These are phyloP conservation scores for Bryoerythrophyllum caledonicum DNA, from an alignment of 225 moss, liverwort and hornwort species.

Conservation along the genomic window DNA sequence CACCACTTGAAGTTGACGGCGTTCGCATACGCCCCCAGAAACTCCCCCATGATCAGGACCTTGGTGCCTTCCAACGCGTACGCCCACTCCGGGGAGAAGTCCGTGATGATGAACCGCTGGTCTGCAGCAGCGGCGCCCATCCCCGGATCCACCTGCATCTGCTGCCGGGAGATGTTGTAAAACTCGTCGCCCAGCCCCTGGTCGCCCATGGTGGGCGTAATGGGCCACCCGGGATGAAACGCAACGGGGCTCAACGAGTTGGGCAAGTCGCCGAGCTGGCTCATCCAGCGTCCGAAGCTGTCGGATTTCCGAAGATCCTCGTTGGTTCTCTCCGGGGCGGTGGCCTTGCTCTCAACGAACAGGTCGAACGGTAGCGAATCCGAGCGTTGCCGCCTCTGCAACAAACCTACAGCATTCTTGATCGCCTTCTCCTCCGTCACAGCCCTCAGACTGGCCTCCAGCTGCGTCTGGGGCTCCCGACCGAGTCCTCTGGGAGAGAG, in stretches of 20 bases:
- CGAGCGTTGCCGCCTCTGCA: conserved; percentile 45
- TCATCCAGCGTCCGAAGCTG: conserved; percentile 89
- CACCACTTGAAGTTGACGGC: conserved; percentile 62
- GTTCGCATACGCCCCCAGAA: conserved; percentile 52
- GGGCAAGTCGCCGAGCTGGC: conserved; percentile 35
- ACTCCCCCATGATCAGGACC: conserved; percentile 75
- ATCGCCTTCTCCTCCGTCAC: conserved; percentile 73
- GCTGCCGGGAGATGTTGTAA: conserved; percentile 28
- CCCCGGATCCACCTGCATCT: conserved; percentile 32
- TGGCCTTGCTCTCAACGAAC: conserved; percentile 25
- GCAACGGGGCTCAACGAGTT: conserved; percentile 30
- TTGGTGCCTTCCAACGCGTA: conserved; percentile 66
- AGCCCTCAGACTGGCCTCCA: conserved; percentile 82
- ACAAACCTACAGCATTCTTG: conserved; percentile 45
- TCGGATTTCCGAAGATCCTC: conserved; percentile 42
- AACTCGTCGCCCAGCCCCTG: conserved; percentile 41
- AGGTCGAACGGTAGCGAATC: conserved; percentile 43
- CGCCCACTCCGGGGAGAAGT: conserved; percentile 89
- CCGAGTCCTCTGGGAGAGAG: conserved; percentile 78
- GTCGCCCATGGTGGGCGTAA: conserved; percentile 29
- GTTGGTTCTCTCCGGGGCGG: conserved; percentile 23
- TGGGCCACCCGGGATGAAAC: conserved; percentile 42
- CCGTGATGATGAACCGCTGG: conserved; percentile 68
- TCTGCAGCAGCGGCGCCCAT: conserved; percentile 40
- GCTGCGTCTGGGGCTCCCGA: conserved; percentile 69